Percentiles rank a stretch among this genome's conserved stretches.
These are phyloP conservation scores for Metschnikowia sp. DNA, from an alignment of 805 yeast genomes.

Conservation along the genomic window DNA sequence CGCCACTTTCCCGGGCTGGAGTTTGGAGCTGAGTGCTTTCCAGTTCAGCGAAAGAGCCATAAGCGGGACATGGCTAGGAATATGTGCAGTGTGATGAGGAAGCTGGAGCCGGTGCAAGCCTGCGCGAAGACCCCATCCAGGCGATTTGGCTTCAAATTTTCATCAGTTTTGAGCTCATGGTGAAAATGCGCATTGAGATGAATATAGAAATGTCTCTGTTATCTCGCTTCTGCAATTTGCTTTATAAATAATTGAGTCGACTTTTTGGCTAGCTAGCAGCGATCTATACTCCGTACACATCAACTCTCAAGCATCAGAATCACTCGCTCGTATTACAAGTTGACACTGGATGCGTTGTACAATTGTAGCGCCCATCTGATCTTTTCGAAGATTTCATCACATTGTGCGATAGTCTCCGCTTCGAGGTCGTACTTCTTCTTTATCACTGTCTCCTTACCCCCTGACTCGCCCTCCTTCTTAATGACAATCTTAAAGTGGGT, in stretches of 20 bases:
- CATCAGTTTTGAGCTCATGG: too few species aligned
- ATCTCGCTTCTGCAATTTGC: too few species aligned
- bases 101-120: too few species aligned
- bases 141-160: too few species aligned
- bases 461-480: constrained; percentile 27
- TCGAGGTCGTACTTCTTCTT: constrained; percentile 86
- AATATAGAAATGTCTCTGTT: too few species aligned
- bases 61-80: background rate
- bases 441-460: constrained; percentile 53
- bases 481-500: constrained; percentile 79
- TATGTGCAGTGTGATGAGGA: constrained; percentile 2
- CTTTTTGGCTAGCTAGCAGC: too few species aligned
- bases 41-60: constrained; percentile 23
- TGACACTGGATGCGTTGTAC: constrained; percentile 37
- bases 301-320: too few species aligned
- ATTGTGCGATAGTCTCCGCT: constrained; percentile 56
- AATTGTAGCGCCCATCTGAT: constrained; percentile 56
- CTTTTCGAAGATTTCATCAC: constrained; percentile 74
- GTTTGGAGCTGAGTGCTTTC: constrained; percentile 17
- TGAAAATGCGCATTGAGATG: too few species aligned
- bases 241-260: too few species aligned
- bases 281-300: too few species aligned
- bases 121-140: too few species aligned
- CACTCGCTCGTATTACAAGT: too few species aligned
- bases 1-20: constrained; percentile 1